These are phyloP conservation scores for Diaporthe sp. DNA, from an alignment of 2,329 filamentous ascomycete species.

Conservation along the genomic window DNA sequence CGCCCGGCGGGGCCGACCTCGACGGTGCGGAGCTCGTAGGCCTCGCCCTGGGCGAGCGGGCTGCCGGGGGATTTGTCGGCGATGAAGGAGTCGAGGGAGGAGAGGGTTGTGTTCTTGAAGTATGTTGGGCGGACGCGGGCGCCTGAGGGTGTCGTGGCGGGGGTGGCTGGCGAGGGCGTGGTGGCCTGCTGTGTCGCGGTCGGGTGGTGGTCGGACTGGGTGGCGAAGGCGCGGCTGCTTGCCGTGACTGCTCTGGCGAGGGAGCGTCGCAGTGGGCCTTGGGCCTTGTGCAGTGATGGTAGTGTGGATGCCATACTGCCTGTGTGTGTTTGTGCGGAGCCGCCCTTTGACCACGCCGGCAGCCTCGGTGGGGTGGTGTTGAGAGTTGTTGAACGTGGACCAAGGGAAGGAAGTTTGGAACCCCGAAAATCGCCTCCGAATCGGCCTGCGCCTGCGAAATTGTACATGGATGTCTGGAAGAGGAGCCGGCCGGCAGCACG, in stretches of 20 bases:
- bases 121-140: conserved; percentile 57
- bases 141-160: conserved; percentile 26
- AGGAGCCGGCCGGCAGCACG: conserved; percentile 24
- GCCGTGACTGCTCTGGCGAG: conserved; percentile 45
- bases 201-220: conserved; percentile 44
- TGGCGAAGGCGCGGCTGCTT: conserved; percentile 56
- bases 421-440: conserved; percentile 27
- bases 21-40: conserved; percentile 70
- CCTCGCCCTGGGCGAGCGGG: conserved; percentile 61
- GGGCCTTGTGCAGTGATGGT: conserved; percentile 54
- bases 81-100: conserved; percentile 69
- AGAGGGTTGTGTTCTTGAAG: conserved; percentile 69
- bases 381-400: neutral
- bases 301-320: conserved; percentile 53
- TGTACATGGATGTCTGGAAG: conserved; percentile 4
- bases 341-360: conserved; percentile 5
- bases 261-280: conserved; percentile 54
- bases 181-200: conserved; percentile 36
- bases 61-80: conserved; percentile 51
- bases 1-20: conserved; percentile 72
- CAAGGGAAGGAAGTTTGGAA: neutral
- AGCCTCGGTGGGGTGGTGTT: neutral
- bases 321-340: neutral
- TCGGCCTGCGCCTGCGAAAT: conserved; percentile 33
- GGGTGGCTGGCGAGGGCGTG: conserved; percentile 35